A percentile compares a stretch with the other conserved stretches of the same genome.
These are phyloP conservation scores for Eucalyptus pauciflora DNA, from an alignment of 345 rosid species.

Conservation along the genomic window DNA sequence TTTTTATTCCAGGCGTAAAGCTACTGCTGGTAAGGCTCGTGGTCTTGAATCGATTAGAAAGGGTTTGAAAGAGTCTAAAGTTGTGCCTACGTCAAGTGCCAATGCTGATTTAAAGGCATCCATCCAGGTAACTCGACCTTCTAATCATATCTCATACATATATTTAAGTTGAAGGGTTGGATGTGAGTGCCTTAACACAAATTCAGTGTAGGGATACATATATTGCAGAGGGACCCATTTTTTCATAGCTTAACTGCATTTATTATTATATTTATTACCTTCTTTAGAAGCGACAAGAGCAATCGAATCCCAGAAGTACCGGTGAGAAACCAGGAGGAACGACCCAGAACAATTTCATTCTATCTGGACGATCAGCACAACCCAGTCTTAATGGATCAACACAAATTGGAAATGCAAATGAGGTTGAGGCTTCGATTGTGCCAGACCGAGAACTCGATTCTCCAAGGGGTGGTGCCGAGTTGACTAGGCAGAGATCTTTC, in stretches of 20 bases:
- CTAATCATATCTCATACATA: not conserved
- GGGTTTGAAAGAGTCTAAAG: conserved; percentile 17
- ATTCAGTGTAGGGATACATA: not conserved
- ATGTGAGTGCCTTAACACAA: not conserved
- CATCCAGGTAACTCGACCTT: conserved; percentile 9
- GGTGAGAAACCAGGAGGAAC: conserved; percentile 18
- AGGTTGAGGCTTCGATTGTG: conserved; percentile 8
- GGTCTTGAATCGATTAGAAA: conserved; percentile 12
- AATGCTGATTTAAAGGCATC: conserved; percentile 25
- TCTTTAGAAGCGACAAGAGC: conserved; percentile 39
- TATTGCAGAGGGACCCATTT: not conserved
- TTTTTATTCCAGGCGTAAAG: conserved; percentile 15
- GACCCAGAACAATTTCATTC: conserved; percentile 5
- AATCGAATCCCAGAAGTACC: conserved; percentile 19
- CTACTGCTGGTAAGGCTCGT: conserved; percentile 14
- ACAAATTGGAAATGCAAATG: conserved; percentile 8
- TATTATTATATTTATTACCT: not conserved
- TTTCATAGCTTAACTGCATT: not conserved
- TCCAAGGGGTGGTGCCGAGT: conserved; percentile 14
- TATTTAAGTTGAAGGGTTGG: not conserved
- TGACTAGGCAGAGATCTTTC: conserved; percentile 42
- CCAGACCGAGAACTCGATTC: conserved; percentile 8
- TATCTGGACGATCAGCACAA: conserved; percentile 16
- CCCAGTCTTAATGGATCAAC: conserved; percentile 6
- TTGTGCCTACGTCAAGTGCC: conserved; percentile 27